These are phyloP conservation scores for Aspergillus ochraceus DNA, from an alignment of 2,329 filamentous ascomycete species.

Conservation along the genomic window DNA sequence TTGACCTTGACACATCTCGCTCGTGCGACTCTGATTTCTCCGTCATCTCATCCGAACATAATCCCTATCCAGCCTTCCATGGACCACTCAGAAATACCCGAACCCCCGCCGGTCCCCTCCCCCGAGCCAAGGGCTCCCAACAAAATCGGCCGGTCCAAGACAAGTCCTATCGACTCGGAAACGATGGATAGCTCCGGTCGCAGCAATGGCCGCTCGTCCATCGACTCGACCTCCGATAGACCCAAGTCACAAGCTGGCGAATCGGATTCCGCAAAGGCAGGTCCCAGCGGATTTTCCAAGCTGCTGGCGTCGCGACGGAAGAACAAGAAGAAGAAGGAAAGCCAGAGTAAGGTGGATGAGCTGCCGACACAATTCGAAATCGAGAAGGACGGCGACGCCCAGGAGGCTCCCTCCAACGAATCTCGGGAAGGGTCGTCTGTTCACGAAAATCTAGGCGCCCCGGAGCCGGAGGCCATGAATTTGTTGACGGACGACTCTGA, in stretches of 20 bases:
- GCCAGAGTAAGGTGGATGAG: conserved; percentile 24
- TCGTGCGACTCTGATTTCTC: not conserved
- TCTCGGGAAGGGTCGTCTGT: conserved; percentile 29
- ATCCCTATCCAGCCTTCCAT: conserved; percentile 22
- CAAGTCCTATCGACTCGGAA: conserved; percentile 36
- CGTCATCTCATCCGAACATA: not conserved
- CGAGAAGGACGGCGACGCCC: conserved; percentile 23
- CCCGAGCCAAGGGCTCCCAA: conserved; percentile 38
- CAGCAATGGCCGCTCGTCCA: conserved; percentile 39
- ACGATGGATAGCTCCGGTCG: conserved; percentile 29
- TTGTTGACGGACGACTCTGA: conserved; percentile 40
- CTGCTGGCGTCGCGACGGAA: conserved; percentile 47
- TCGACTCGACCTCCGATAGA: conserved; percentile 39
- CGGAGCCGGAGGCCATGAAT: conserved; percentile 26
- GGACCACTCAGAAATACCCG: conserved; percentile 32
- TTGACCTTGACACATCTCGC: not conserved
- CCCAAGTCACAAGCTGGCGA: conserved; percentile 42
- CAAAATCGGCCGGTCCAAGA: conserved; percentile 39
- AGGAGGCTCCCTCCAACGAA: conserved; percentile 23
- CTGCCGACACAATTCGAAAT: conserved; percentile 21
- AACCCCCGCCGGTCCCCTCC: conserved; percentile 29
- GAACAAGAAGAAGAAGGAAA: conserved; percentile 47
- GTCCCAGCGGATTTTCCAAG: conserved; percentile 52
- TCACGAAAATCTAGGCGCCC: conserved; percentile 20
- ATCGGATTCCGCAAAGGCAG: conserved; percentile 38